A percentile compares a stretch with the other conserved stretches of the same genome.
phyloP scores from a whole-genome alignment of 345 rosid genomes.

The Syzygium jambos region DNA sequence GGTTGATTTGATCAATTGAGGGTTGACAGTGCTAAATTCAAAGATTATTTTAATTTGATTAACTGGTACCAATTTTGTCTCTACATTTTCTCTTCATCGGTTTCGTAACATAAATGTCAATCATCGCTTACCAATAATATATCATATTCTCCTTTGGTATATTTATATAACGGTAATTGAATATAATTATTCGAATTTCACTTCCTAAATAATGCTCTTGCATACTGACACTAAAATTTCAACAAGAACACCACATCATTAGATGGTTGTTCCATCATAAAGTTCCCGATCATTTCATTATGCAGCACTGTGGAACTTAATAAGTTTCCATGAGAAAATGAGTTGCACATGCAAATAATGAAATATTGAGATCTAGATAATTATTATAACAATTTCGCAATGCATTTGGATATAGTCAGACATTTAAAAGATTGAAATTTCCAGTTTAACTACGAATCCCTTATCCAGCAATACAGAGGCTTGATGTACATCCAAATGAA shows the following conservation, averaged over 20 bases:
- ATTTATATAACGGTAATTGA: neutral
- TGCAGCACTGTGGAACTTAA: neutral
- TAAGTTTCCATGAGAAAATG: neutral
- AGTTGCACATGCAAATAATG: neutral
- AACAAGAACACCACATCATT: neutral
- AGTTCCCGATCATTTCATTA: neutral
- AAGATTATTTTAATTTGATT: neutral
- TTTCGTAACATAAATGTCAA: neutral
- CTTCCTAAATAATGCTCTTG: neutral
- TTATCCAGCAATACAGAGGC: neutral
- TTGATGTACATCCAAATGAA: neutral
- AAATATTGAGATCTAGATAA: neutral
- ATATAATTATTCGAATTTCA: neutral
- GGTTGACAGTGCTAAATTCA: neutral
- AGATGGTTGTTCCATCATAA: neutral
- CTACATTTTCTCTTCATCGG: neutral
- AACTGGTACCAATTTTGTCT: neutral
- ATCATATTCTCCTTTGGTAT: neutral
- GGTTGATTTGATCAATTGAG: neutral
- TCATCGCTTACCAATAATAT: accelerated
- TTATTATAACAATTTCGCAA: neutral
- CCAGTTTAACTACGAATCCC: neutral
- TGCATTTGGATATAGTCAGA: neutral
- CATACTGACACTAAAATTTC: neutral
- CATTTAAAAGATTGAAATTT: neutral